Percentiles rank a stretch among this genome's conserved stretches.
Evolutionary conservation across 345 rosid genomes (phyloP).

Genomic region (Brassica cretica): DNA sequence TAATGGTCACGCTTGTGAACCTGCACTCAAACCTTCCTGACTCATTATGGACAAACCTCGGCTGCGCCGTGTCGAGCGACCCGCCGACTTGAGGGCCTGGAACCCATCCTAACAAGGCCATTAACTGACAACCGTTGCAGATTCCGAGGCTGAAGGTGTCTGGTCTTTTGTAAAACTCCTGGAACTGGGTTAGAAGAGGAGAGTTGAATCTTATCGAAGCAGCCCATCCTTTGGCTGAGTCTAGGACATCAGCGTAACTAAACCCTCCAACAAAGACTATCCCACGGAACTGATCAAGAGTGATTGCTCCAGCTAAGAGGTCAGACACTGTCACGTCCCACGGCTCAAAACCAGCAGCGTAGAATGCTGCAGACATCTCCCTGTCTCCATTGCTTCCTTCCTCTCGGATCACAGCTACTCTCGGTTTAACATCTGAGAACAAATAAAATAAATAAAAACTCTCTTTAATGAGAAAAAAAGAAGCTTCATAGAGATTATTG

Average conservation of each 20-base stretch:
- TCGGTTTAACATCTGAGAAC: slow-evolving; percentile 58
- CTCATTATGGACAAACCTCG: slow-evolving; percentile 88
- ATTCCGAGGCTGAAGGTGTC: slow-evolving; percentile 93
- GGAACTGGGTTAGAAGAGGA: slow-evolving; percentile 76
- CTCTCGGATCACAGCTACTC: slow-evolving; percentile 88
- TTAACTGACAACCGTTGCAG: slow-evolving; percentile 94
- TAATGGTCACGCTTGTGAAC: slow-evolving; percentile 70
- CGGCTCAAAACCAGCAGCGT: slow-evolving; percentile 90
- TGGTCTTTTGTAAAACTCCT: slow-evolving; percentile 82
- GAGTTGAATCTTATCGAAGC: slow-evolving; percentile 84
- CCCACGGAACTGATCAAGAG: slow-evolving; percentile 72
- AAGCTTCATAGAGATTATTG: neutral
- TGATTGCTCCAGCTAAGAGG: slow-evolving; percentile 61
- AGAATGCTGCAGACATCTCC: slow-evolving; percentile 92
- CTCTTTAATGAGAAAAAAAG: neutral
- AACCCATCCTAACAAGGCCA: slow-evolving; percentile 93
- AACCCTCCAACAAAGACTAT: slow-evolving; percentile 93
- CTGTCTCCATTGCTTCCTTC: slow-evolving; percentile 98
- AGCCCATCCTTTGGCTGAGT: slow-evolving; percentile 98
- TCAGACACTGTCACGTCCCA: slow-evolving; percentile 98
- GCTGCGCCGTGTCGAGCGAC: slow-evolving; percentile 77
- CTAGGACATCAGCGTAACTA: slow-evolving; percentile 93
- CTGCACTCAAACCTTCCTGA: slow-evolving; percentile 96
- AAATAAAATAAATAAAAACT: slow-evolving; percentile 16
- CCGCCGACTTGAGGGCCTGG: slow-evolving; percentile 97